A percentile compares a stretch with the other conserved stretches of the same genome.
Conservation (phyloP, 2,329 filamentous ascomycete genomes). For the Pyrenophora graminea region DNA sequence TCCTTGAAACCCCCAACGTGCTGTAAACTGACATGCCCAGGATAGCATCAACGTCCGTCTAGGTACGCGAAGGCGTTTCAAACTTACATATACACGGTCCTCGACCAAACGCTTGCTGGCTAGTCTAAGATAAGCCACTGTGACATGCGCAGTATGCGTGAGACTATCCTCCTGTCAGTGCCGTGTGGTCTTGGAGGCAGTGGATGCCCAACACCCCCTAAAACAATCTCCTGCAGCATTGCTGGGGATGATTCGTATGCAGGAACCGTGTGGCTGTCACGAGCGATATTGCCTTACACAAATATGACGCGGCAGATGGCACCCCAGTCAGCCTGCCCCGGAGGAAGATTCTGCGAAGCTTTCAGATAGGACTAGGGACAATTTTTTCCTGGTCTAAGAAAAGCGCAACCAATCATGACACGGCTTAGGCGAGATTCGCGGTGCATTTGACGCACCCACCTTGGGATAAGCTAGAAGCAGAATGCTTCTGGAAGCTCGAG, state of each 20-base stretch:
- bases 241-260: background rate
- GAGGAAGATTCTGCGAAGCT: background rate
- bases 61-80: background rate
- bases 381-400: no score
- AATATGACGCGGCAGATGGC: slow-evolving; percentile 4
- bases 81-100: background rate
- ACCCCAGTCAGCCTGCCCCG: slow-evolving; percentile 3
- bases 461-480: background rate
- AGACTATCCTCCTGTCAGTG: background rate
- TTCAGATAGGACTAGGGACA: no score
- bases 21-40: slow-evolving; percentile 7
- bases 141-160: background rate
- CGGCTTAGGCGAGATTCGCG: background rate
- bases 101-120: background rate
- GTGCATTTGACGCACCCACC: background rate
- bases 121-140: slow-evolving; percentile 1
- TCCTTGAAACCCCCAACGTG: background rate
- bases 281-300: slow-evolving; percentile 12
- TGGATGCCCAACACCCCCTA: background rate
- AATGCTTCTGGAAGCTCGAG: slow-evolving; percentile 17
- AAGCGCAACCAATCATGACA: slow-evolving; percentile 9
- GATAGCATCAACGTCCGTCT: background rate
- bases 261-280: slow-evolving; percentile 6
- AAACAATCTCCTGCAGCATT: slow-evolving; percentile 3
- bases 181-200: background rate